Conservation (phyloP, 371 early-diverging fungal genomes). For the Rhizomucor miehei region DNA sequence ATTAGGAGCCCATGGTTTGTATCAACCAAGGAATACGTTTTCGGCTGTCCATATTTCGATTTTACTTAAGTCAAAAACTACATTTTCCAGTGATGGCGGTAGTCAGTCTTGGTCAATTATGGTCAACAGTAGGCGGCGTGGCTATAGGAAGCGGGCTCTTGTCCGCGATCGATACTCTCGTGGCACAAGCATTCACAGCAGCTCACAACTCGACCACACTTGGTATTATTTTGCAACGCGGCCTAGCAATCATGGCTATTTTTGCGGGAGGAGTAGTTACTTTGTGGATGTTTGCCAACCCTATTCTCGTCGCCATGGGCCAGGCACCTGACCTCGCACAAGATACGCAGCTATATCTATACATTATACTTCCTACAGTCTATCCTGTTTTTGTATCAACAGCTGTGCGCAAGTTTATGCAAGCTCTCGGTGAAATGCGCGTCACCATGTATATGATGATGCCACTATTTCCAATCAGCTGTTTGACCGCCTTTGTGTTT, state of each 20-base stretch:
- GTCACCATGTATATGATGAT: constrained; percentile 33
- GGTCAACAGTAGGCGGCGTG: constrained; percentile 29
- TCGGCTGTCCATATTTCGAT: constrained; percentile 10
- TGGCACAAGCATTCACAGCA: constrained; percentile 43
- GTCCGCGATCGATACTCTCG: constrained; percentile 47
- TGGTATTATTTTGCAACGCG: constrained; percentile 39
- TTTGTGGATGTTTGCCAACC: constrained; percentile 28
- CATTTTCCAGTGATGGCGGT: constrained; percentile 32
- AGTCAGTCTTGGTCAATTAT: constrained; percentile 30
- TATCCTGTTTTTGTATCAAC: constrained; percentile 26
- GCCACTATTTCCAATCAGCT: constrained; percentile 30
- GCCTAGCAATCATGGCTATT: constrained; percentile 26
- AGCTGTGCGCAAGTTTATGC: constrained; percentile 35
- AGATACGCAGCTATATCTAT: constrained; percentile 30
- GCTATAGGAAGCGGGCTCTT: constrained; percentile 37
- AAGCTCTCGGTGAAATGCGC: constrained; percentile 35
- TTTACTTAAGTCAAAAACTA: neutral
- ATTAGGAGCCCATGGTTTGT: constrained; percentile 9
- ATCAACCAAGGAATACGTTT: no score
- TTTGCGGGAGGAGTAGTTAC: constrained; percentile 19
- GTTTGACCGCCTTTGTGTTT: constrained; percentile 27
- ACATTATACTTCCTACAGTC: constrained; percentile 22
- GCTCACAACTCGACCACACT: constrained; percentile 28
- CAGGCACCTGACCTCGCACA: constrained; percentile 31
- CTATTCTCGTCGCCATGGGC: constrained; percentile 27